These are phyloP conservation scores for Sideroxylon spinosum DNA, from an alignment of 179 eudicot genomes.

Conservation along the genomic window DNA sequence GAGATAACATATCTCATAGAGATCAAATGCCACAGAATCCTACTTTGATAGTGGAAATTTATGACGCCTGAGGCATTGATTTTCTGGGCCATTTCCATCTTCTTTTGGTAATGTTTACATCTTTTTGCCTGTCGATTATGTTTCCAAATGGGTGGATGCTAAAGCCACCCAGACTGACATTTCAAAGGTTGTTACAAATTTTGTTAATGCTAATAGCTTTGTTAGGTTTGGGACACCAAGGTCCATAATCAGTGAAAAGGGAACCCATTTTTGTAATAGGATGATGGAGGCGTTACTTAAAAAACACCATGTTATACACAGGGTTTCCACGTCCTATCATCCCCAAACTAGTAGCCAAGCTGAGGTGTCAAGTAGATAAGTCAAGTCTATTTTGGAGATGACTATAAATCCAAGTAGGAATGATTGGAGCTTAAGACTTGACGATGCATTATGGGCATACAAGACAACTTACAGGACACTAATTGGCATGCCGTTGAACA, in stretches of 20 bases:
- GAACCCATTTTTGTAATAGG: background rate
- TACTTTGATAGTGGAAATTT: background rate
- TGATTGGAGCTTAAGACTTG: background rate
- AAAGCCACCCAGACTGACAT: background rate
- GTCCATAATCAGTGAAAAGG: background rate
- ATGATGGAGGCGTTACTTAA: background rate
- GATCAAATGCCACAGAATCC: background rate
- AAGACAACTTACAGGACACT: background rate
- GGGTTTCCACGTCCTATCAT: background rate
- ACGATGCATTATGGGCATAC: background rate
- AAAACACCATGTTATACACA: background rate
- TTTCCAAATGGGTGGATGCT: background rate
- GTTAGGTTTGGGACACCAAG: slow-evolving; percentile 1
- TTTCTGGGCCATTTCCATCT: slow-evolving; percentile 12
- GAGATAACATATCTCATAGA: background rate
- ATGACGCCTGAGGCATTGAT: slow-evolving; percentile 1
- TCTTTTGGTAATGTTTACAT: background rate
- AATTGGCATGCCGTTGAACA: background rate
- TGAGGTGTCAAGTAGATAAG: background rate
- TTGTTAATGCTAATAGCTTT: background rate
- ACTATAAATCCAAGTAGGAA: background rate
- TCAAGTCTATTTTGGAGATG: background rate
- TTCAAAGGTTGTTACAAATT: background rate
- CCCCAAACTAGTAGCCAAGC: background rate
- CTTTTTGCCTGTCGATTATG: background rate